phyloP scores from a whole-genome alignment of 192 early-diverging fungal species.

The Podila epicladia region DNA sequence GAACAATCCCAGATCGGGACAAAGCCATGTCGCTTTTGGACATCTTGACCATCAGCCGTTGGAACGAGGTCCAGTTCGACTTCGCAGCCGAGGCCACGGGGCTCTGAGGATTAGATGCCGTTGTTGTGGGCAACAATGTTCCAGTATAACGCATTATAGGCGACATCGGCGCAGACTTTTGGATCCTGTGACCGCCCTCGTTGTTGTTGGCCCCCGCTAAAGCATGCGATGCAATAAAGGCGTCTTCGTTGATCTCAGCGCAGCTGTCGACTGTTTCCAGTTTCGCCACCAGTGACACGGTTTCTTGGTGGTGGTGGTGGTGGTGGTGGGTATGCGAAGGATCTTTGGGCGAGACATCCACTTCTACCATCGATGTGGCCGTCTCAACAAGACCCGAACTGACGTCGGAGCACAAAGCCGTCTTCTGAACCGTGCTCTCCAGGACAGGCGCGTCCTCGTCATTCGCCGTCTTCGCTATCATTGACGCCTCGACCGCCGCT shows the following conservation, averaged over 20 bases:
- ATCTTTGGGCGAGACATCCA: too few relatives aligned
- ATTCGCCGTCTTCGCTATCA: background rate
- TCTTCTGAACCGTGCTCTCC: too few relatives aligned
- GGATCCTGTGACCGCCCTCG: background rate
- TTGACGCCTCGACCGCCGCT: conserved; percentile 13
- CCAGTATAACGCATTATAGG: background rate
- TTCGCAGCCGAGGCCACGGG: background rate
- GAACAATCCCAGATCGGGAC: conserved; percentile 5
- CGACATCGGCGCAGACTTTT: conserved; percentile 27
- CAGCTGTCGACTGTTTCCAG: too few relatives aligned
- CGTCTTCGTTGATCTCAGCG: too few relatives aligned
- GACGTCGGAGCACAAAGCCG: background rate
- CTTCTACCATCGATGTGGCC: too few relatives aligned
- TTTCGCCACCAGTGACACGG: too few relatives aligned
- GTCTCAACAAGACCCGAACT: background rate
- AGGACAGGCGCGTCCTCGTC: too few relatives aligned
- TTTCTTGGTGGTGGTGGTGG: too few relatives aligned
- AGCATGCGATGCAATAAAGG: too few relatives aligned
- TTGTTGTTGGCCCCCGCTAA: too few relatives aligned
- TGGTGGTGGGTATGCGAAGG: too few relatives aligned
- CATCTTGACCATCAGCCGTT: conserved; percentile 19
- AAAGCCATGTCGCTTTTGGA: conserved; percentile 2
- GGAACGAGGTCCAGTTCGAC: conserved; percentile 24
- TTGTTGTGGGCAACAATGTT: background rate
- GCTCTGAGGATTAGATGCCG: background rate